Evolutionary conservation across 163 green algal species (phyloP).

Genomic region (Scenedesmus sp.): DNA sequence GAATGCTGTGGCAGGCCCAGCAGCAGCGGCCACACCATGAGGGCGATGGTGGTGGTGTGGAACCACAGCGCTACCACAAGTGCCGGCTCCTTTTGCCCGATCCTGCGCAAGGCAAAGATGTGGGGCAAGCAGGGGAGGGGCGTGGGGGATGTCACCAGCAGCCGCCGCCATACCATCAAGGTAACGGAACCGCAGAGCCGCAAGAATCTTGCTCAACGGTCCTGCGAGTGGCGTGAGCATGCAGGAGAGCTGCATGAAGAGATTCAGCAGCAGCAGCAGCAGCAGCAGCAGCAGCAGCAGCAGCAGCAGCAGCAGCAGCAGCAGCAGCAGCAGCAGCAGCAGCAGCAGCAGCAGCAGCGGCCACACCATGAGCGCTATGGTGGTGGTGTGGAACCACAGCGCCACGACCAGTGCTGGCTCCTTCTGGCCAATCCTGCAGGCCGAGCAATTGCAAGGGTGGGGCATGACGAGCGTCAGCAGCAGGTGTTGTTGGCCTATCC

Average conservation of each 20-base stretch:
- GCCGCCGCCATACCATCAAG: no score
- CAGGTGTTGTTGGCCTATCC: no score
- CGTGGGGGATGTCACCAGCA: no score
- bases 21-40: constrained; percentile 15
- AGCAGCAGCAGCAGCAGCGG: not conserved
- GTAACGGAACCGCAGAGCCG: no score
- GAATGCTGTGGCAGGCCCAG: constrained; percentile 16
- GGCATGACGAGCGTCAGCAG: no score
- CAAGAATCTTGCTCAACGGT: no score
- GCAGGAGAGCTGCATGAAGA: no score
- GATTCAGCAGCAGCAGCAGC: constrained; percentile 40
- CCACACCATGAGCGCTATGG: not conserved
- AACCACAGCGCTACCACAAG: constrained; percentile 34
- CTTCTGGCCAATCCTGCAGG: constrained; percentile 16
- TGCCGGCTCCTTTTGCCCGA: constrained; percentile 49
- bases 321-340: not conserved
- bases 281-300: no score
- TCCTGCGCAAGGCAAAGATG: constrained; percentile 15
- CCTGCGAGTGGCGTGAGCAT: no score
- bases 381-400: constrained; percentile 25
- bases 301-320: no score
- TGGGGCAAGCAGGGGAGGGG: no score
- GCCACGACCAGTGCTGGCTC: constrained; percentile 53
- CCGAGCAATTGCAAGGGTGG: no score
- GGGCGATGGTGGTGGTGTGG: constrained; percentile 16